Percentiles rank a stretch among this genome's conserved stretches.
Evolutionary conservation across 2,329 filamentous ascomycete genomes (phyloP).

Genomic region (Penicillium paneum): DNA sequence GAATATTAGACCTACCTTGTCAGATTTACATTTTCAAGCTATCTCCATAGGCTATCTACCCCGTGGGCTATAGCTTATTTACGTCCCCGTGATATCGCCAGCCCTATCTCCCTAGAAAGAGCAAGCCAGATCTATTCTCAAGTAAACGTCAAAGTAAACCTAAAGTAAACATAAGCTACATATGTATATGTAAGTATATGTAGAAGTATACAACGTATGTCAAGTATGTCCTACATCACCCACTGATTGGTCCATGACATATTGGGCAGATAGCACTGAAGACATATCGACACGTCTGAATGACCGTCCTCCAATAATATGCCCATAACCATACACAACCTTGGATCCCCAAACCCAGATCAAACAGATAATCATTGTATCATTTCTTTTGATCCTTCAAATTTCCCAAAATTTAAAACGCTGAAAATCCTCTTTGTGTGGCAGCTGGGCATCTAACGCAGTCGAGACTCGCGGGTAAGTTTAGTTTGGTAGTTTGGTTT

Average conservation of each 20-base stretch:
- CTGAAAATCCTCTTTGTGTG: constrained; percentile 1
- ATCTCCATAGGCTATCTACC: background rate
- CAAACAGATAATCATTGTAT: constrained; percentile 23
- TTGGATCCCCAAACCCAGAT: constrained; percentile 9
- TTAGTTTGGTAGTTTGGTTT: constrained; percentile 5
- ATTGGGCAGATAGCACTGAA: constrained; percentile 2
- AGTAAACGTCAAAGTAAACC: background rate
- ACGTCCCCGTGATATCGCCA: background rate
- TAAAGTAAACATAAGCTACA: no score
- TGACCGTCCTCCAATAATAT: constrained; percentile 2
- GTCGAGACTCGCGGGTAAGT: constrained; percentile 10
- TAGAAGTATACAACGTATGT: no score
- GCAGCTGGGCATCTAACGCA: background rate
- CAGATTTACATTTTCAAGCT: background rate
- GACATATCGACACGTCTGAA: constrained; percentile 5
- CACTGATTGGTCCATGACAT: background rate
- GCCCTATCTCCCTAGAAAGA: background rate
- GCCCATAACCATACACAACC: background rate
- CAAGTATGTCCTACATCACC: no score
- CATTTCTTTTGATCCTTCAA: constrained; percentile 12
- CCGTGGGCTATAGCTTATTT: no score
- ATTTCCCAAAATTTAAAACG: background rate
- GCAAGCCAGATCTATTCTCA: background rate
- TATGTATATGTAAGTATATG: no score
- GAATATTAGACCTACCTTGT: no score